Evolutionary conservation across 2,329 filamentous ascomycete species (phyloP), one percentile per base, ranked within the genome.

Genomic region (Dryadomyces quercus-mongolicae): DNA sequence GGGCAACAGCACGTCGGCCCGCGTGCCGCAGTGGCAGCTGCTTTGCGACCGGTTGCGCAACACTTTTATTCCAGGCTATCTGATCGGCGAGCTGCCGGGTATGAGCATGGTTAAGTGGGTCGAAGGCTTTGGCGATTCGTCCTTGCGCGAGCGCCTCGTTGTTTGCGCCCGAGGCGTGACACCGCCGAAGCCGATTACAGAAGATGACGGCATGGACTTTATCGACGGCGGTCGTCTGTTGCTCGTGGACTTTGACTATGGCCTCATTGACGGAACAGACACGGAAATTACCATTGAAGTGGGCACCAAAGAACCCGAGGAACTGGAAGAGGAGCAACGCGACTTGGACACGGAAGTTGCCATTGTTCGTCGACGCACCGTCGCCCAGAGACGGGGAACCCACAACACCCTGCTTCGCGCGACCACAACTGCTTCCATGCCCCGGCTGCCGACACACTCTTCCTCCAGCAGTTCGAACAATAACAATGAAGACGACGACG

Each of bases 341-440:
- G 86, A 88, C 61, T 73, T 92, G 55, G 87, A 85, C 55, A 81
- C 83, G 1, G 87, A 91, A 65, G 86, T 93, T 20, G 88, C 87
- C 58, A 81, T 92, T 61, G 85, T 88, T 51, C 78, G 87, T 60
- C 77, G 86, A 58, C 76, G 87, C 59, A 91, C 87, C 3, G 83
- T 86, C 16, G 77, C 84, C 40, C 81, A 84, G 62, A 77, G 76
- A 52, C 73, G 77, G 59, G 75, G 74, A 55, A 65, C 70, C 48
- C 67, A 75, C 56, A 66, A 68, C 50, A 70, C 71, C 54, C 63
- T 81, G 38, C 71, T 78, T 57, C 73, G 75, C 49, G 67, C 76
- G 22, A 68, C 74, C 10, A 76, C 78, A 2, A 72, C 69, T 8
- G 68, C 18, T 20, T 20, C 21, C 22, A 36, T 8, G 7, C 66